Conservation (phyloP, 2,329 filamentous ascomycete species). For the Pseudogymnoascus sp. region DNA sequence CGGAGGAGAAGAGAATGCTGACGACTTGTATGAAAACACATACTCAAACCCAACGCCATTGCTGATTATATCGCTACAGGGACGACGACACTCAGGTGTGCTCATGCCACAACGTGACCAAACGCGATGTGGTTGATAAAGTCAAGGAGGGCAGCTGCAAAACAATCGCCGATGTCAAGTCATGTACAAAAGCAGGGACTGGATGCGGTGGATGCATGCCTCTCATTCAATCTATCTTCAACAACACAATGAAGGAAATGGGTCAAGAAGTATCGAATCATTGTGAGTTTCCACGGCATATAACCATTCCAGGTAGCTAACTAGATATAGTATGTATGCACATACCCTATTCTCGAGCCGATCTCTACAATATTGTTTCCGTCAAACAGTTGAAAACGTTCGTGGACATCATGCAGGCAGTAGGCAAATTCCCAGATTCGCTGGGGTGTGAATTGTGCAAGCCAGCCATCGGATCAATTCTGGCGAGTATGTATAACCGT, state of each 20-base stretch:
- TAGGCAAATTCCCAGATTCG: slow-evolving; percentile 63
- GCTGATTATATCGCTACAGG: slow-evolving; percentile 5
- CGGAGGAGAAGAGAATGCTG: slow-evolving; percentile 63
- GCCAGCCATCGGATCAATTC: slow-evolving; percentile 71
- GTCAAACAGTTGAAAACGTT: slow-evolving; percentile 71
- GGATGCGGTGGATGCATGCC: slow-evolving; percentile 89
- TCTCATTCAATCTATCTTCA: slow-evolving; percentile 82
- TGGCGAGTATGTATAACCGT: slow-evolving; percentile 74
- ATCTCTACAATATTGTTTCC: slow-evolving; percentile 84
- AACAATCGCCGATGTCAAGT: slow-evolving; percentile 73
- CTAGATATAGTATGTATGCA: slow-evolving; percentile 57
- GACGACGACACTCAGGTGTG: slow-evolving; percentile 83
- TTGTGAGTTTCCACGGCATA: slow-evolving; percentile 23
- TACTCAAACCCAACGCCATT: neutral
- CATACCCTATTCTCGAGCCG: slow-evolving; percentile 74
- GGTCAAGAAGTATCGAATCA: slow-evolving; percentile 83
- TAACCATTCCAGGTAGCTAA: slow-evolving; percentile 14
- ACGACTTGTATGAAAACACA: slow-evolving; percentile 42
- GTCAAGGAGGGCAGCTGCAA: slow-evolving; percentile 76
- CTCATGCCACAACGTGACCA: slow-evolving; percentile 87
- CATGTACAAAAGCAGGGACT: slow-evolving; percentile 85
- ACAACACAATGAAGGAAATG: slow-evolving; percentile 76
- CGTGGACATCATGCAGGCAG: slow-evolving; percentile 67
- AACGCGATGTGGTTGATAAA: slow-evolving; percentile 65
- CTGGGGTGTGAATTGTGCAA: slow-evolving; percentile 83